Base-by-base conservation (phyloP, 2,329 filamentous ascomycete genomes). In the Ramularia endophylla region DNA sequence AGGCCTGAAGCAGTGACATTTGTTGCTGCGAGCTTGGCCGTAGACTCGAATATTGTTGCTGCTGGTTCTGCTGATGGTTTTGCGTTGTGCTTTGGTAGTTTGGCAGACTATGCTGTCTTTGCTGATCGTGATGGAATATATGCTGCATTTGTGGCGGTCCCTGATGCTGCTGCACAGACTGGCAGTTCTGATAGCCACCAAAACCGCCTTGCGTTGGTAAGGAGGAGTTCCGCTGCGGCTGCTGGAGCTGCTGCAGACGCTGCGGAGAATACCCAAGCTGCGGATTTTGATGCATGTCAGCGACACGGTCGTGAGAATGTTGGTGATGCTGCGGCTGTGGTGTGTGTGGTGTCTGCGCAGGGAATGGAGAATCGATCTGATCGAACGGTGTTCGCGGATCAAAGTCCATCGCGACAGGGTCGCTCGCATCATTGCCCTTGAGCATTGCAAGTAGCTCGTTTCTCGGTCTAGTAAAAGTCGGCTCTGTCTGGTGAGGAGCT, bases 381-480 rank as follows among this genome's bases (percentile, higher is more conserved):
- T 83, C 76, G 22, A 76, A 37, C 71, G 70, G 30, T 69, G 72
- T 45, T 61, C 55, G 41, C 58, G 61, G 44, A 42, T 56, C 29
- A 33, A 44, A 41, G 31, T 27, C 48, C 43, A 28, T 47, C 36
- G 27, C 52, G 52, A 41, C 49, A 32, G 48, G 31, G 28, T 31
- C 38, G 1, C 38, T 40, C 19, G 35, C 33, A 20, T 51, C 65
- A 47, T 47, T 58, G 53, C 65, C 65, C 47, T 70, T 66, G 30
- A 83, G 65, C 49, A 83, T 66, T 12, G 75, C 71, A 38, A 83
- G 63, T 34, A 83, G 66, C 27, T 71, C 71, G 53, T 71, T 74
- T 0, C 71, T 28, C 33, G 31, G 50, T 50, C 7, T 66, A 65
- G 12, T 65, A 63, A 22, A 63, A 58, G 22, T 60, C 56, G 15